Conservation (phyloP, 805 yeast species). For the Wickerhamomyces canadensis region DNA sequence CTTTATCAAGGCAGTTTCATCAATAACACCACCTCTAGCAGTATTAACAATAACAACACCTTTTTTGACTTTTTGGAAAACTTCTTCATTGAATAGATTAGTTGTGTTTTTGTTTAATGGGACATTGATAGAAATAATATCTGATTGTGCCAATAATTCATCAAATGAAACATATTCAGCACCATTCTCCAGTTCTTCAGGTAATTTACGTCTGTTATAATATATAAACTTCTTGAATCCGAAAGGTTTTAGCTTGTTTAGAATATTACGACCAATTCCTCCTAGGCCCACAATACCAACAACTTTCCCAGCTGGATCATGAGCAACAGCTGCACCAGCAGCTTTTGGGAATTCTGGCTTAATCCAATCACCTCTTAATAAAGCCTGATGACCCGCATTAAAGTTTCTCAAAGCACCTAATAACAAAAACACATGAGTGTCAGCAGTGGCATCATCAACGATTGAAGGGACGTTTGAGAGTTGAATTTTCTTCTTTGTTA, state of each 20-base stretch:
- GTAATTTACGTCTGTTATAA: conserved; percentile 60
- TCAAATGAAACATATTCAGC: conserved; percentile 71
- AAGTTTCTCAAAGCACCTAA: conserved; percentile 65
- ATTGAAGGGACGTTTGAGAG: conserved; percentile 63
- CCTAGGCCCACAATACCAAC: conserved; percentile 87
- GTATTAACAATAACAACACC: conserved; percentile 76
- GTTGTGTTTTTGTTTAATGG: conserved; percentile 72
- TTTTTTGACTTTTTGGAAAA: conserved; percentile 65
- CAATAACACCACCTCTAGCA: conserved; percentile 82
- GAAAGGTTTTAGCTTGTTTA: conserved; percentile 67
- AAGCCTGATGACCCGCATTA: conserved; percentile 48
- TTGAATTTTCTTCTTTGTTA: conserved; percentile 48
- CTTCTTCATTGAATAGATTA: conserved; percentile 59
- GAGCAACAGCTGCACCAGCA: conserved; percentile 58
- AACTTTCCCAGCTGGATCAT: conserved; percentile 68
- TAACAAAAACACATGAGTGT: conserved; percentile 57
- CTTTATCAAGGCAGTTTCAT: conserved; percentile 52
- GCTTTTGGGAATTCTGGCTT: conserved; percentile 39
- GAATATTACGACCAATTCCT: conserved; percentile 80
- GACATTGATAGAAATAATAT: conserved; percentile 66
- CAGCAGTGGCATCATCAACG: conserved; percentile 70
- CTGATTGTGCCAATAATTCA: conserved; percentile 56
- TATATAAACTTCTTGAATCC: conserved; percentile 69
- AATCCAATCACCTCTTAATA: conserved; percentile 58
- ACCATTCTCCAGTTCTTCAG: conserved; percentile 56